Conservation (phyloP, 352 stramenopile genomes). For the Pythium phragmiticola region DNA sequence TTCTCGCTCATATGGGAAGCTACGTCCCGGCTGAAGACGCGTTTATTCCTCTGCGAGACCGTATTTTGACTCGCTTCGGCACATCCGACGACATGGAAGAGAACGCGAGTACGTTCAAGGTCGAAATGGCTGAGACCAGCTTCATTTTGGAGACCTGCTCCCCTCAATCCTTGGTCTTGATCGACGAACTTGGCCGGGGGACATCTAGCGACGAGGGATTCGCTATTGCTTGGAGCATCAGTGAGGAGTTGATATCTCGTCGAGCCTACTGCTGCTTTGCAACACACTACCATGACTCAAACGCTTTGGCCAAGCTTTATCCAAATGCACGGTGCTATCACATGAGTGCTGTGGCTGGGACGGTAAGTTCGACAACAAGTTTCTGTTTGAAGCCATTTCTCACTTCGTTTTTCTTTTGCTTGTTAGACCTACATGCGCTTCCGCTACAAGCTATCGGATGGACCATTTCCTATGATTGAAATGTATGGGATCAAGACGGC, state of each 20-base stretch:
- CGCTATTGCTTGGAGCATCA: conserved; percentile 88
- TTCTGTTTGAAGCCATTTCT: background rate
- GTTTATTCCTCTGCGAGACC: conserved; percentile 79
- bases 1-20: conserved; percentile 90
- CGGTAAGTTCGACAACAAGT: conserved; percentile 29
- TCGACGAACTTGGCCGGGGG: conserved; percentile 90
- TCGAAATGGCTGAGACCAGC: conserved; percentile 90
- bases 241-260: conserved; percentile 73
- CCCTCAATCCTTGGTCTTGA: conserved; percentile 74
- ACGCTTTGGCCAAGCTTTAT: conserved; percentile 61
- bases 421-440: conserved; percentile 49
- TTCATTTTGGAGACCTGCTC: conserved; percentile 84
- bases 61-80: conserved; percentile 90
- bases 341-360: conserved; percentile 46
- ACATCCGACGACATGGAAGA: conserved; percentile 94
- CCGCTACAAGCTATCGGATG: conserved; percentile 70
- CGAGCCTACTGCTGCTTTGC: conserved; percentile 86
- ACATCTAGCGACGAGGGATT: conserved; percentile 89
- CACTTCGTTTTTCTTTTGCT: background rate
- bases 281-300: conserved; percentile 88
- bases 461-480: conserved; percentile 47
- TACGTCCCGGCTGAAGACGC: conserved; percentile 87
- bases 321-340: conserved; percentile 69
- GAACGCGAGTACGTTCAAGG: conserved; percentile 90
- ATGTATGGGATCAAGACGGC: conserved; percentile 87